These are phyloP conservation scores for Hypoxylon sp. DNA, from an alignment of 2,329 filamentous ascomycete species.

Conservation along the genomic window DNA sequence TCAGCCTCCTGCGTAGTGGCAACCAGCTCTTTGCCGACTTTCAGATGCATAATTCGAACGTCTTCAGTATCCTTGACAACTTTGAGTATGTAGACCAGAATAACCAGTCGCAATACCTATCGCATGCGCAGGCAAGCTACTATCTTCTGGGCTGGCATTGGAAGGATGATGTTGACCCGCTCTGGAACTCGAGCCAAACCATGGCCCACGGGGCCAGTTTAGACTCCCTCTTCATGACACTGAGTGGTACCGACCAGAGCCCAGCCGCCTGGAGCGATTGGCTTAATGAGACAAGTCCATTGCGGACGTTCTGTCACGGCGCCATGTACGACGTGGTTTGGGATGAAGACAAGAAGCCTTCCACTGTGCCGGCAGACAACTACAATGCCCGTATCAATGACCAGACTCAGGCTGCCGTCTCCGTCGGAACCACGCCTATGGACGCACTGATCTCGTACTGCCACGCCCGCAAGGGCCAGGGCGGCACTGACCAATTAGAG, in stretches of 20 bases:
- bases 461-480: conserved; percentile 39
- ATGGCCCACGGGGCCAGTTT: too few relatives aligned
- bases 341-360: conserved; percentile 52
- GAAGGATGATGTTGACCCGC: conserved; percentile 33
- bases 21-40: conserved; percentile 61
- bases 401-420: conserved; percentile 43
- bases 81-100: conserved; percentile 52
- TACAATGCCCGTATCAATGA: conserved; percentile 41
- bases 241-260: not conserved
- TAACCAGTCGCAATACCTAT: conserved; percentile 43
- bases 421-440: conserved; percentile 59
- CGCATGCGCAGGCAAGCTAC: conserved; percentile 55
- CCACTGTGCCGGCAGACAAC: conserved; percentile 53
- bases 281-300: not conserved
- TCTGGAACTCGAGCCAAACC: conserved; percentile 22
- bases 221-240: not conserved
- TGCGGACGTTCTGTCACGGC: conserved; percentile 45
- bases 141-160: conserved; percentile 60
- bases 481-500: conserved; percentile 47
- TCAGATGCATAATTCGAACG: conserved; percentile 59
- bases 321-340: conserved; percentile 59
- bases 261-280: not conserved
- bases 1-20: conserved; percentile 20
- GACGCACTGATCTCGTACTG: conserved; percentile 58
- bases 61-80: conserved; percentile 60